Conservation (phyloP, 768 basidiomycete genomes). For the Podaxis rugospora region DNA sequence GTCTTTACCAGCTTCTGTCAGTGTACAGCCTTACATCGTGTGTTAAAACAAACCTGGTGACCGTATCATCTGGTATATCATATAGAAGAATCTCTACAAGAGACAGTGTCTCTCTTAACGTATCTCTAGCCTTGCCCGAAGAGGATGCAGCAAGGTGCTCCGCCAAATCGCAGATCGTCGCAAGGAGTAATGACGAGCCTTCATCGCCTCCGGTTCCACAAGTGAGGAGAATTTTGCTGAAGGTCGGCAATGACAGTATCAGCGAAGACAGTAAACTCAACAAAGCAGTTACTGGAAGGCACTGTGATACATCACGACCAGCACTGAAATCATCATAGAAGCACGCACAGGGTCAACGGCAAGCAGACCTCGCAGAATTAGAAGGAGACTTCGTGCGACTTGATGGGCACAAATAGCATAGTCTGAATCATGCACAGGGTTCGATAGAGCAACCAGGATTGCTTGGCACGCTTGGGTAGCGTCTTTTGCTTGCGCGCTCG, state of each 20-base stretch:
- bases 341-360: conserved; percentile 36
- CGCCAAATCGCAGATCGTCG: not conserved
- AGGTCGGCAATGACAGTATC: conserved; percentile 38
- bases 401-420: conserved; percentile 25
- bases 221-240: conserved; percentile 18
- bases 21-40: not conserved
- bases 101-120: conserved; percentile 29
- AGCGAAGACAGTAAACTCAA: conserved; percentile 49
- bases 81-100: conserved; percentile 55
- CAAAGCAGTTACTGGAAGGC: conserved; percentile 41
- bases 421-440: conserved; percentile 25
- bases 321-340: not conserved
- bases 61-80: conserved; percentile 38
- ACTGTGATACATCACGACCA: conserved; percentile 27
- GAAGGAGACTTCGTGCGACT: conserved; percentile 32
- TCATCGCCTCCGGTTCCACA: conserved; percentile 20
- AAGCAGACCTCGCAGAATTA: conserved; percentile 35
- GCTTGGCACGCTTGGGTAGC: conserved; percentile 41
- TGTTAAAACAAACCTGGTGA: conserved; percentile 28
- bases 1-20: conserved; percentile 22
- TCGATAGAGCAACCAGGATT: conserved; percentile 44
- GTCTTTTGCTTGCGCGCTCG: conserved; percentile 5
- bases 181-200: conserved; percentile 31
- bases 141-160: not conserved
- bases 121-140: not conserved